phyloP scores from a whole-genome alignment of 345 rosid genomes.

The Citrus cavaleriei region DNA sequence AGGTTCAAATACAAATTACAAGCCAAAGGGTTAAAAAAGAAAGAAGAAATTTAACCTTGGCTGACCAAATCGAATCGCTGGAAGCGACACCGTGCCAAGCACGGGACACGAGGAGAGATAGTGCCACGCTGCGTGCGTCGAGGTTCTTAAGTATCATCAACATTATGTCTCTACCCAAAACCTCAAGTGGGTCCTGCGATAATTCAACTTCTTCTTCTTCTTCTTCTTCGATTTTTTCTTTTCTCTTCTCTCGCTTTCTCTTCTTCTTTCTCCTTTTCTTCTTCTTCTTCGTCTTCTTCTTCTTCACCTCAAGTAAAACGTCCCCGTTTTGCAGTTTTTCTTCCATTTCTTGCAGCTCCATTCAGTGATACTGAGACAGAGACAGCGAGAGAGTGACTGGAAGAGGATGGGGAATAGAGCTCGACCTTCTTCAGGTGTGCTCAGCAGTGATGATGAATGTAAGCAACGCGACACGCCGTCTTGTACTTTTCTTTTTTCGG shows the following conservation, averaged over 20 bases:
- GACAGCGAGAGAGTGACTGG: no score
- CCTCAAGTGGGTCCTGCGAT: slow-evolving; percentile 43
- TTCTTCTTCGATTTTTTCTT: background rate
- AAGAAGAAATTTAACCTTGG: no score
- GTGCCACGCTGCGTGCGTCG: slow-evolving; percentile 71
- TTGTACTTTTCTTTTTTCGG: no score
- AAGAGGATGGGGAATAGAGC: no score
- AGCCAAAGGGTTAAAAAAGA: background rate
- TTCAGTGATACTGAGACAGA: background rate
- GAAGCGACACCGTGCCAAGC: slow-evolving; percentile 52
- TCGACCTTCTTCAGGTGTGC: no score
- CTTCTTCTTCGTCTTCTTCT: background rate
- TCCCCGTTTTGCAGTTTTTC: background rate
- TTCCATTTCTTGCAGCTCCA: background rate
- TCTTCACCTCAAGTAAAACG: background rate
- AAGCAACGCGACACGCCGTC: no score
- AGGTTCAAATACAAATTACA: background rate
- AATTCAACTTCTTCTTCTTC: background rate
- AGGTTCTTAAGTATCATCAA: slow-evolving; percentile 42
- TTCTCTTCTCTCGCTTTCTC: slow-evolving; percentile 15
- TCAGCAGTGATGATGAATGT: no score
- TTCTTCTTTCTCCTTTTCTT: slow-evolving; percentile 12
- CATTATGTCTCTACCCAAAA: slow-evolving; percentile 54
- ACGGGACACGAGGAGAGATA: slow-evolving; percentile 47
- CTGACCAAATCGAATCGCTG: slow-evolving; percentile 5